Conservation (phyloP, 352 stramenopile species). For the Elongisporangium undulatum region DNA sequence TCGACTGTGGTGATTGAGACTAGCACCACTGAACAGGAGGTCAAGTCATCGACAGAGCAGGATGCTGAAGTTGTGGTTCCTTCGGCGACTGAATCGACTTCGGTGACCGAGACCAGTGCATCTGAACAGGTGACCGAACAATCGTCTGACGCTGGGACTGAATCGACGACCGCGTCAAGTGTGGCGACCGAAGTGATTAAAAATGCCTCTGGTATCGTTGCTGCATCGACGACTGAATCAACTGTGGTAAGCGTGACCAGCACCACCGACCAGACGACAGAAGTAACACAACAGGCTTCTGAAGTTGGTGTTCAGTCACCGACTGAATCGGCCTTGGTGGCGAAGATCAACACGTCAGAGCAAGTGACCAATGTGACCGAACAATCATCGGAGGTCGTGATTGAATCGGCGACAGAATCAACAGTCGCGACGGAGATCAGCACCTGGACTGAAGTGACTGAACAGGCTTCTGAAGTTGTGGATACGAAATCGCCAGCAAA, state of each 20-base stretch:
- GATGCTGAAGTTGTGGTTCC: too few species aligned
- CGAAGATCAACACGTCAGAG: slow-evolving; percentile 10
- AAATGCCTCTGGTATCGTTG: not conserved
- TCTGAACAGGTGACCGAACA: slow-evolving; percentile 25
- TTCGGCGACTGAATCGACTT: too few species aligned
- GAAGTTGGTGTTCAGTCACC: not conserved
- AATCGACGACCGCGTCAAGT: not conserved
- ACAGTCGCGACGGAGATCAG: not conserved
- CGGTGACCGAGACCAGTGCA: slow-evolving; percentile 1
- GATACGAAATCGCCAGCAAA: not conserved
- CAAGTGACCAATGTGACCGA: slow-evolving; percentile 18
- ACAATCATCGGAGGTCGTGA: not conserved
- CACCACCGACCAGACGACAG: not conserved
- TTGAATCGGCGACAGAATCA: not conserved
- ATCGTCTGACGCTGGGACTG: not conserved
- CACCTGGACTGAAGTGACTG: not conserved
- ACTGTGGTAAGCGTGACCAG: not conserved
- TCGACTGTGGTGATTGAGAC: not conserved
- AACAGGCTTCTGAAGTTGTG: not conserved
- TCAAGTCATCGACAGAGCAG: too few species aligned
- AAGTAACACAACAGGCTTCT: not conserved
- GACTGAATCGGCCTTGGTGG: not conserved
- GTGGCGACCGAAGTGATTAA: not conserved
- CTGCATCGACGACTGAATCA: not conserved
- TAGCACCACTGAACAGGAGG: not conserved